Conservation (phyloP, 192 early-diverging fungal species). For the Umbelopsis ramanniana region DNA sequence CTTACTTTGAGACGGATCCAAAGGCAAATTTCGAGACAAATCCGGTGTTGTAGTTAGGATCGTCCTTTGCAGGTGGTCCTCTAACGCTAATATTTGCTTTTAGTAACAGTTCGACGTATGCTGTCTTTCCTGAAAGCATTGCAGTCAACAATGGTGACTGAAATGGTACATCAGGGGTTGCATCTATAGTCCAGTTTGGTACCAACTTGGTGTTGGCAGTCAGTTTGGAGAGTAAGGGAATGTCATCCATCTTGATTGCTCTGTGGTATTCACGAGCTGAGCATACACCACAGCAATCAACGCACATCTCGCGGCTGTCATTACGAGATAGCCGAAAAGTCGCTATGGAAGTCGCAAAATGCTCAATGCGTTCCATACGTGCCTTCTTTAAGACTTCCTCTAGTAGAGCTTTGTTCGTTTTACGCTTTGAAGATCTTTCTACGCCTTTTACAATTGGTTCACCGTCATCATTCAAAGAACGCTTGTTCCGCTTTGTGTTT, state of each 20-base stretch:
- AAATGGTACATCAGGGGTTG: background rate
- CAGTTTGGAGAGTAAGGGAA: conserved; percentile 7
- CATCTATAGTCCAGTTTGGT: conserved; percentile 17
- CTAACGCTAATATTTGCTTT: background rate
- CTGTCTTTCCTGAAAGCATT: conserved; percentile 18
- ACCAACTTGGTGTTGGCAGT: conserved; percentile 4
- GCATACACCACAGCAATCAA: conserved; percentile 51
- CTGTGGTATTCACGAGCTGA: conserved; percentile 42
- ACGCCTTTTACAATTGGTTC: background rate
- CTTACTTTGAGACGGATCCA: conserved; percentile 24
- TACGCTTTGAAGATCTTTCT: background rate
- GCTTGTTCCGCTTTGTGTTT: background rate
- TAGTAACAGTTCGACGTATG: conserved; percentile 11
- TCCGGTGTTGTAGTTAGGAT: conserved; percentile 19
- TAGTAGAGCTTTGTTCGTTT: background rate
- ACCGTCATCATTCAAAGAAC: background rate
- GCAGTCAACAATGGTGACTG: conserved; percentile 9
- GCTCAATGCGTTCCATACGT: background rate
- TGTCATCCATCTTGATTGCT: conserved; percentile 36
- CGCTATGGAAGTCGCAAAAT: background rate
- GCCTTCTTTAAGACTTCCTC: background rate
- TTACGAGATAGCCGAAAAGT: background rate
- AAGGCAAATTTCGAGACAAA: conserved; percentile 8
- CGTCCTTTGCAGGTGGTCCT: conserved; percentile 9
- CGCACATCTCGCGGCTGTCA: conserved; percentile 10